Base-by-base conservation (phyloP, 495 filamentous ascomycete species). In the Daldinia childiae region DNA sequence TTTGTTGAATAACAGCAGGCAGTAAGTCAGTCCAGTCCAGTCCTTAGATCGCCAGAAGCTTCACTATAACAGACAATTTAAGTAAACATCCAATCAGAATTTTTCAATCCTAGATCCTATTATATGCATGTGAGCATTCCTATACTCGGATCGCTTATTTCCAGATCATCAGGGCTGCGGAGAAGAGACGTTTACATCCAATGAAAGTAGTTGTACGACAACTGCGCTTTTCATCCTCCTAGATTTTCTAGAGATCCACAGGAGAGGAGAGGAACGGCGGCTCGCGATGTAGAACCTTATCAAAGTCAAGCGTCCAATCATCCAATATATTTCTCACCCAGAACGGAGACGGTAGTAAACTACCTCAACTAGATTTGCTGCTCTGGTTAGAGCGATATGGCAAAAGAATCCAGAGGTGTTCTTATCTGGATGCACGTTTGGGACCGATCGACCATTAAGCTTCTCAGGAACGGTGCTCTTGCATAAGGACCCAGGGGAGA, bases 361-460 rank as follows among this genome's bases (percentile, higher is more conserved):
- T 41, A 27, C 32, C 61, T 58, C 41, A 26, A 56, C 56, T 17
- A 62, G 48, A 61, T 61, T 39, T 48, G 43, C 12, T 34, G 14
- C 29, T 45, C 48, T 58, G 24, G 61, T 50, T 38, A 69, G 61
- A 54, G 52, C 26, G 48, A 69, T 59, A 68, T 62, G 32, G 39
- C 29, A 69, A 62, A 62, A 62, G 21, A 60, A 58, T 38, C 65
- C 48, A 65, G 55, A 73, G 24, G 48, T 15, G 71, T 29, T 58
- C 50, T 69, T 69, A 65, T 69, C 71, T 62, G 27, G 52, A 66
- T 62, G 66, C 66, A 71, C 54, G 58, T 69, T 51, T 68, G 64
- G 59, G 57, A 39, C 34, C 66, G 56, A 70, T 73, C 63, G 62
- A 51, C 75, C 75, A 77, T 69, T 71, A 30, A 70, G 66, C 70